A percentile compares a stretch with the other conserved stretches of the same genome.
phyloP scores from a whole-genome alignment of 768 basidiomycete species.

The Xerocomellus amylosporus region DNA sequence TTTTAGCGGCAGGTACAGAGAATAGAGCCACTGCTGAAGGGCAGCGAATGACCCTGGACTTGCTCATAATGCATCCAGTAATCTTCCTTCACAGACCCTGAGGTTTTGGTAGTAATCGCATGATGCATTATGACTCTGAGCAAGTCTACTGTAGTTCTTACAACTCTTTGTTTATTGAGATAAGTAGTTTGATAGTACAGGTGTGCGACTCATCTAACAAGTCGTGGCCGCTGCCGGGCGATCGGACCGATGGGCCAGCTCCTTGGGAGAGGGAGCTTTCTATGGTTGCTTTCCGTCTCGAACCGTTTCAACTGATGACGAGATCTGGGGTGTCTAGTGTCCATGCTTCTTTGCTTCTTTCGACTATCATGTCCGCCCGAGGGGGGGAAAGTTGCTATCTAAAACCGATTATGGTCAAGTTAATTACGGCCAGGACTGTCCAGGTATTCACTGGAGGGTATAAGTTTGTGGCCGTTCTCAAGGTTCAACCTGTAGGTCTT shows the following conservation, averaged over 20 bases:
- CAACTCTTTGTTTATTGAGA: background rate
- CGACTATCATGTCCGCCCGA: background rate
- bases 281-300: background rate
- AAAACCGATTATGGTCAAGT: conserved; percentile 1
- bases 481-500: background rate
- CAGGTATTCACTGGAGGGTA: background rate
- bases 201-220: background rate
- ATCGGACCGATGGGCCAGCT: background rate
- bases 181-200: background rate
- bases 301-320: background rate
- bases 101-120: no score
- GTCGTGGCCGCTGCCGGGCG: background rate
- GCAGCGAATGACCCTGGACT: no score
- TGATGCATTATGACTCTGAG: no score
- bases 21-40: background rate
- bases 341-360: background rate
- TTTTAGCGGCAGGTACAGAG: background rate
- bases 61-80: no score
- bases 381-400: background rate
- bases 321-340: background rate
- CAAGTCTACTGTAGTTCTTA: background rate
- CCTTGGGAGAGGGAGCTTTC: background rate
- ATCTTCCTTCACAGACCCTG: no score
- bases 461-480: conserved; percentile 8
- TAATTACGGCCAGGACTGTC: conserved; percentile 10